Conservation (phyloP, 1,139 yeast genomes). For the Pichia sp. region DNA sequence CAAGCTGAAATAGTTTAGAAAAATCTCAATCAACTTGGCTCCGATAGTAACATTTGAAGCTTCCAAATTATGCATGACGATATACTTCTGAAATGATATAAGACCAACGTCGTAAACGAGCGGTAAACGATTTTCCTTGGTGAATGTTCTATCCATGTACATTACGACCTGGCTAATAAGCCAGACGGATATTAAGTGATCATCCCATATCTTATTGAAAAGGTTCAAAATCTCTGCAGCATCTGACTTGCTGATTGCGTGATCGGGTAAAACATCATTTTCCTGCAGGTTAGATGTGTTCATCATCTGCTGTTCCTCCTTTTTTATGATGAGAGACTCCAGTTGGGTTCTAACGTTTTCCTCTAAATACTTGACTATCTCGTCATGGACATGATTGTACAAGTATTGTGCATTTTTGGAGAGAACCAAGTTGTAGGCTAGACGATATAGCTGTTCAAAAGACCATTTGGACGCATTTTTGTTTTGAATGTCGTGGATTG, state of each 20-base stretch:
- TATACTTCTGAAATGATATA: slow-evolving; percentile 37
- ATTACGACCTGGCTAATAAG: slow-evolving; percentile 82
- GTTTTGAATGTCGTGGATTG: slow-evolving; percentile 69
- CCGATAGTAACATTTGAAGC: slow-evolving; percentile 48
- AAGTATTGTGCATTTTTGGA: slow-evolving; percentile 68
- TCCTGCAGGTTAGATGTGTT: neutral
- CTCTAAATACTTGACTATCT: slow-evolving; percentile 50
- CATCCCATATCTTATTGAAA: slow-evolving; percentile 62
- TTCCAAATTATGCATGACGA: slow-evolving; percentile 34
- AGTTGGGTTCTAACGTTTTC: slow-evolving; percentile 20
- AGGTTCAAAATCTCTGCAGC: slow-evolving; percentile 39
- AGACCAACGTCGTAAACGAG: slow-evolving; percentile 70
- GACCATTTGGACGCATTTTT: slow-evolving; percentile 74
- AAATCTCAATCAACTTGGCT: slow-evolving; percentile 41
- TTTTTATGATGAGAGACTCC: slow-evolving; percentile 6
- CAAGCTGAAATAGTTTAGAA: slow-evolving; percentile 54
- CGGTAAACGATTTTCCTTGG: slow-evolving; percentile 64
- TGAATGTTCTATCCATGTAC: slow-evolving; percentile 82
- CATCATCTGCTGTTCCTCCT: neutral
- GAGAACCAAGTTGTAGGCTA: slow-evolving; percentile 74
- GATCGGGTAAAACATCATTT: neutral
- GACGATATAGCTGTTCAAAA: slow-evolving; percentile 79
- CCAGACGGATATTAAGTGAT: slow-evolving; percentile 69
- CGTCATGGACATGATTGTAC: slow-evolving; percentile 56
- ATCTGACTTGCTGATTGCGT: slow-evolving; percentile 13